Conservation (phyloP, 805 yeast genomes). For the Torulaspora maleeae region DNA sequence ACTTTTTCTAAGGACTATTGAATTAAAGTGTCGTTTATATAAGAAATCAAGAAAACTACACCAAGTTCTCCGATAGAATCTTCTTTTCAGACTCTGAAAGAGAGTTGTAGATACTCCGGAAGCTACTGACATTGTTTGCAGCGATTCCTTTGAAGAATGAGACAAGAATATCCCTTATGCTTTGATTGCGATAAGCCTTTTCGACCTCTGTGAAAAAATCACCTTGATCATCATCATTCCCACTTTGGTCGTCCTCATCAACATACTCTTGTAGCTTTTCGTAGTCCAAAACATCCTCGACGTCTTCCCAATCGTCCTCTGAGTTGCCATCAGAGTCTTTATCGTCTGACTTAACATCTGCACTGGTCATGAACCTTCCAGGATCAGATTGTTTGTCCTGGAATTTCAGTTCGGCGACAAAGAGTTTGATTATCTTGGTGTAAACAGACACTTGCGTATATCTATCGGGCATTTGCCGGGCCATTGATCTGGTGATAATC, state of each 20-base stretch:
- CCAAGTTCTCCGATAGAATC: constrained; percentile 45
- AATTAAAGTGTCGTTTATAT: background rate
- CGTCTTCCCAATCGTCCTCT: constrained; percentile 66
- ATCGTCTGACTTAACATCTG: constrained; percentile 12
- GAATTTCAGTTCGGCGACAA: constrained; percentile 62
- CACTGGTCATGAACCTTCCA: constrained; percentile 21
- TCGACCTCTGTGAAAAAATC: constrained; percentile 13
- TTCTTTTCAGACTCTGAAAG: constrained; percentile 52
- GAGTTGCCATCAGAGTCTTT: constrained; percentile 39
- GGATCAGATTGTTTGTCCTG: constrained; percentile 51
- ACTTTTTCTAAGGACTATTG: background rate
- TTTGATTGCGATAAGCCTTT: constrained; percentile 15
- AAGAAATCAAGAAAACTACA: background rate
- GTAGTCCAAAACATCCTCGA: constrained; percentile 63
- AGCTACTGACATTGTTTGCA: constrained; percentile 45
- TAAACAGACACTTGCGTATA: constrained; percentile 66
- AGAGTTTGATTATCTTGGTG: constrained; percentile 64
- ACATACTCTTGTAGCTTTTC: constrained; percentile 59
- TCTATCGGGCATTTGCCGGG: constrained; percentile 56
- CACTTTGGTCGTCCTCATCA: constrained; percentile 33
- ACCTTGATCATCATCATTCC: constrained; percentile 16
- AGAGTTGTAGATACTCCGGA: constrained; percentile 46
- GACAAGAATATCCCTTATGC: constrained; percentile 38
- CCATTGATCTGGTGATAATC: constrained; percentile 85
- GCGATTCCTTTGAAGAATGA: constrained; percentile 56